Base-by-base conservation (phyloP, 441 rosid species). In the Pelargonium exstipulatum region DNA sequence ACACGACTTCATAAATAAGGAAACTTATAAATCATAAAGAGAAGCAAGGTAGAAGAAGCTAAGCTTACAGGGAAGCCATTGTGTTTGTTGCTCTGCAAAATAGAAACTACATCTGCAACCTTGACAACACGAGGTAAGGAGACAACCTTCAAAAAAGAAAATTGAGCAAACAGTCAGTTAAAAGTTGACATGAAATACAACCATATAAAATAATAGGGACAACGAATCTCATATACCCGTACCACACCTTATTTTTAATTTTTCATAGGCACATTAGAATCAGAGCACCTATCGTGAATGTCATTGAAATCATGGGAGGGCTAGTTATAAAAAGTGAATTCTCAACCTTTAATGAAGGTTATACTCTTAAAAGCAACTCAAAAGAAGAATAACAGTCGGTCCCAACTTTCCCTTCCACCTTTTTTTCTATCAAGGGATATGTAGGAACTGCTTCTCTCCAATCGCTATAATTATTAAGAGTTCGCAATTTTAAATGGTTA, bases 51-150 rank as follows among this genome's bases (percentile, higher is more conserved):
- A 26, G 69, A 67, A 26, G 64, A 40, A 16, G n/a, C 43, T 37
- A 71, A 71, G 76, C 92, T 81, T 82, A 92, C 99, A 4, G 98
- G 98, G 77, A 90, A 95, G 40, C 99, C 98, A 73, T 92, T 92
- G 84, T 95, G 99, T 71, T 80, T 82, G 80, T 87, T 90, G 84
- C 90, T 88, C 63, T 83, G 86, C 82, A 95, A 82, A 72, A 90
- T 89, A 51, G 98, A 87, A 72, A 85, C 90, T 53, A 90, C 77
- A 83, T 95, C 97, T 63, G 95, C 90, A 69, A 95, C 95, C 86
- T 89, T 94, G 48, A 83, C 84, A 68, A 92, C 83, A 65, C 98
- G 95, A 53, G 96, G 97, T 63, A 95, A 81, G 65, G 92, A 92
- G 57, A 92, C 79, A 77, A 92, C 99, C 98, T 95, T 73, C 48